Base-by-base conservation (phyloP, 371 early-diverging fungal genomes). In the Phascolomyces articulosus region DNA sequence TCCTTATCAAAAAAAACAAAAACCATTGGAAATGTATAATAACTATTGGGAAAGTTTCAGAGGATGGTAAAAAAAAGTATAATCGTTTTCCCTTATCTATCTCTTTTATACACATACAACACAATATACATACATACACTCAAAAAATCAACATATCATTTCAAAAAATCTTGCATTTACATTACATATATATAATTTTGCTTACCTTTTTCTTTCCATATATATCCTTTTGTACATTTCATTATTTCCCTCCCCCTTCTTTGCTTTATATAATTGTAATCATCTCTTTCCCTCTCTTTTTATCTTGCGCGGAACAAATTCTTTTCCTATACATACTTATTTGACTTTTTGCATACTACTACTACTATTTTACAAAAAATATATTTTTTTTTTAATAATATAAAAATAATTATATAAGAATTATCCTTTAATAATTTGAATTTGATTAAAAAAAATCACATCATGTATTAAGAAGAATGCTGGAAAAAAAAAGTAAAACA, bases 31-130 rank as follows among this genome's bases (percentile, higher is more conserved):
- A 13, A 27, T 28, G 20, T 16, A 59, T 27, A n/a, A 27, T 47
- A 59, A 38, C 47, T 26, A 41, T 56, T 64, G 38, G 56, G 55
- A 58, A 29, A 55, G 60, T 34, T 59, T 63, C 44, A 55, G 15
- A 40, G 60, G 60, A 44, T 64, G 44, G 51, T 59, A 55, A 41
- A 40, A 23, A 34, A 38, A 16, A 40, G 27, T 38, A 31, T 6
- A 31, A 31, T 31, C 31, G 9, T 31, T 55, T 10, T 31, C 49
- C 29, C 41, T 34, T 34, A 34, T 9, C 31, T 34, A 34, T 9
- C 11, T 34, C 31, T 34, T 34, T 6, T 11, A 34, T 34, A 34
- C 2, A 34, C 11, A 34, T 2, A 34, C 34, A 34, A 31, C 34
- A 34, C 2, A 34, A 34, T 9, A 34, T 9, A 34, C 34, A 34